Conservation (phyloP, 2,329 filamentous ascomycete genomes). For the Cladosporium sphaerospermum region DNA sequence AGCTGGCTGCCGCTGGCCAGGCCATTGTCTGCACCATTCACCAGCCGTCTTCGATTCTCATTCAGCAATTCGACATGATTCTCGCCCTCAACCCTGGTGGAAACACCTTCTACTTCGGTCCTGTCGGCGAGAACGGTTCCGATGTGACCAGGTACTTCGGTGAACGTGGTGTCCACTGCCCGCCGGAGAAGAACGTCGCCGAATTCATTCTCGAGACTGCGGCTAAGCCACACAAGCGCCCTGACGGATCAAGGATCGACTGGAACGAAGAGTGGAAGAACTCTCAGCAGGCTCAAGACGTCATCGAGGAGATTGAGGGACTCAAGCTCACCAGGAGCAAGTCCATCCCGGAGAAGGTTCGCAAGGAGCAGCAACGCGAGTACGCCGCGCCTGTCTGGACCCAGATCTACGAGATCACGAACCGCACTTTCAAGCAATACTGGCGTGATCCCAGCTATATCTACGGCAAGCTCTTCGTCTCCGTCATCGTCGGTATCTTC, state of each 20-base stretch:
- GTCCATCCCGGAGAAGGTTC: slow-evolving; percentile 26
- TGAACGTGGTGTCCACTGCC: slow-evolving; percentile 59
- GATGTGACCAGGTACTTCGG: slow-evolving; percentile 63
- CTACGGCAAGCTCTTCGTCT: slow-evolving; percentile 69
- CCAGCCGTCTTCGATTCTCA: slow-evolving; percentile 62
- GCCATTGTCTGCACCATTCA: slow-evolving; percentile 71
- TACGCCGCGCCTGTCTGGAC: slow-evolving; percentile 60
- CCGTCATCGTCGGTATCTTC: slow-evolving; percentile 67
- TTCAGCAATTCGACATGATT: slow-evolving; percentile 69
- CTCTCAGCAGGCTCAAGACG: slow-evolving; percentile 53
- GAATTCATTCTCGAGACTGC: slow-evolving; percentile 63
- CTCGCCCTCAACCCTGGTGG: slow-evolving; percentile 62
- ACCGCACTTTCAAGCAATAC: slow-evolving; percentile 64
- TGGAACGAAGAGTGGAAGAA: slow-evolving; percentile 72
- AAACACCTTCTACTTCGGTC: slow-evolving; percentile 68
- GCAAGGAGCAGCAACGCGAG: slow-evolving; percentile 34
- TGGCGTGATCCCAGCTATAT: slow-evolving; percentile 72
- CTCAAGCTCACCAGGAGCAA: slow-evolving; percentile 55
- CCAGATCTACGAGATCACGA: slow-evolving; percentile 62
- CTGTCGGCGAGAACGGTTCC: slow-evolving; percentile 60
- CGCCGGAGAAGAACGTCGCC: slow-evolving; percentile 59
- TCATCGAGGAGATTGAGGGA: slow-evolving; percentile 59
- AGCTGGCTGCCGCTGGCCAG: slow-evolving; percentile 59
- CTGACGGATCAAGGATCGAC: slow-evolving; percentile 53
- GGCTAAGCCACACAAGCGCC: slow-evolving; percentile 48